Evolutionary conservation across 768 basidiomycete species (phyloP).

Genomic region (Boletus reticulatus): DNA sequence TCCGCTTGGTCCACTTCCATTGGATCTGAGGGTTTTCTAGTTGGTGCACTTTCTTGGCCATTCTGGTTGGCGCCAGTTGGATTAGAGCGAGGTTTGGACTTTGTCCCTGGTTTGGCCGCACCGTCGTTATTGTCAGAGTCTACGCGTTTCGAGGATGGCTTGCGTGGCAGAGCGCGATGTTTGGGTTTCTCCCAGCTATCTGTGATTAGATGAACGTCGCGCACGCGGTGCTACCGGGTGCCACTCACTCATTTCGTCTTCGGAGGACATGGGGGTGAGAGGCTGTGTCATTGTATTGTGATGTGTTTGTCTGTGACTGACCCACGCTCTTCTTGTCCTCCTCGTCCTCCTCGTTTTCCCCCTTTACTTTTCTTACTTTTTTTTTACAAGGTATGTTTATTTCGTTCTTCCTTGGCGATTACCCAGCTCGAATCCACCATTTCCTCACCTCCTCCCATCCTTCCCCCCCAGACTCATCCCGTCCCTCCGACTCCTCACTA

Average conservation of each 20-base stretch:
- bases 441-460: constrained; percentile 53
- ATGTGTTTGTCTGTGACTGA: constrained; percentile 3
- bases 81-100: constrained; percentile 14
- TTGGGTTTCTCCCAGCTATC: constrained; percentile 21
- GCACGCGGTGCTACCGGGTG: background rate
- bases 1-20: constrained; percentile 17
- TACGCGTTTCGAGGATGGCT: constrained; percentile 16
- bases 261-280: constrained; percentile 30
- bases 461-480: constrained; percentile 49
- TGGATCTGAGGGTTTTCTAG: constrained; percentile 8
- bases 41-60: constrained; percentile 6
- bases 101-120: constrained; percentile 9
- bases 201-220: constrained; percentile 25
- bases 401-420: constrained; percentile 32
- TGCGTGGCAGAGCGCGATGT: constrained; percentile 17
- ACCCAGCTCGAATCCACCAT: constrained; percentile 57
- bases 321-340: background rate
- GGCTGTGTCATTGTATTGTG: constrained; percentile 22
- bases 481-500: constrained; percentile 37
- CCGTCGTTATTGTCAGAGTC: background rate
- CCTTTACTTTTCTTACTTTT: background rate
- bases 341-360: background rate
- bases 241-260: constrained; percentile 32
- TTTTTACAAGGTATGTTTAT: constrained; percentile 34
- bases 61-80: constrained; percentile 4